Evolutionary conservation across 345 rosid genomes (phyloP), one percentile per base, ranked within the genome.

Genomic region (Boechera stricta): DNA sequence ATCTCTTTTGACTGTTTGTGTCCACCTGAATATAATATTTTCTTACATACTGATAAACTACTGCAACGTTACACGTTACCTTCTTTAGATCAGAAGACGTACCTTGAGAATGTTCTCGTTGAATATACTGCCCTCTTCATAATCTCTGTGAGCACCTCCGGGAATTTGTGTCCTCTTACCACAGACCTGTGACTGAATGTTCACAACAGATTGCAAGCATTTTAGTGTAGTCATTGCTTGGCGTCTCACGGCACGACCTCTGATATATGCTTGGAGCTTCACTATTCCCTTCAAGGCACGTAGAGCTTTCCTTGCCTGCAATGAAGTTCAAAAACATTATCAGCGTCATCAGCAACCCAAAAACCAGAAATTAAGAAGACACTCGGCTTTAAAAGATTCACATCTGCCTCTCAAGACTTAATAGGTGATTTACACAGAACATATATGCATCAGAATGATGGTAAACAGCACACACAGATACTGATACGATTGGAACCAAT

Each of bases 231-330:
- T 83, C 77, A 87, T 77, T 13, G 97, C 94, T 75, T 94, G 97
- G 54, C 91, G 91, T 81, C 98, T 83, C 74, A 91, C 93, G 0
- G 87, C 84, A 71, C 85, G 74, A 39, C 97, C 98, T 59, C 97
- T 83, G 21, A 94, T 89, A 60, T 91, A 84, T 5, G 98, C 97
- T 81, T 94, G 98, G 24, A 94, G 97, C 86, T 71, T 89, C 69
- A 90, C 97, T 76, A 94, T 94, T 26, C 98, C 98, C 80, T 87
- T 94, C 79, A 94, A 57, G 12, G 98, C 98, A 73, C 88, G 80
- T 81, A 89, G 77, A 47, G 98, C 98, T 83, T 91, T 90, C 82
- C 90, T 89, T 51, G 98, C 97, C 98, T 94, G 72, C 77, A 81
- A 65, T 21, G 45, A 45, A 56, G 36, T 38, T 79, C 13, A 64